These are phyloP conservation scores for Vanrija sp. DNA, from an alignment of 1,284 basidiomycete species.

Conservation along the genomic window DNA sequence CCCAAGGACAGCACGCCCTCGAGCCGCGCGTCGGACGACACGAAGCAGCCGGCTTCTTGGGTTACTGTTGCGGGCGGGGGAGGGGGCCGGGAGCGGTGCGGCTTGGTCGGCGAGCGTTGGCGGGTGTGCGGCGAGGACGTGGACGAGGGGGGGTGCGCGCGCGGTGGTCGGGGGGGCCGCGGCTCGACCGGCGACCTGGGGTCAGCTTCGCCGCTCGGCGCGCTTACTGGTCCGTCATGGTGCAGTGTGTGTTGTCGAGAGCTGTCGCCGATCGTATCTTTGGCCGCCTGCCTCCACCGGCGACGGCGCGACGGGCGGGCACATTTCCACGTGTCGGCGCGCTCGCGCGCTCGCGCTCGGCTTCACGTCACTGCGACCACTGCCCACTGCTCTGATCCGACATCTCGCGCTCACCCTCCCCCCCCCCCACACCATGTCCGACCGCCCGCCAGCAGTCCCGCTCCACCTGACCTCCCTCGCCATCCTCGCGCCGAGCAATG, in stretches of 20 bases:
- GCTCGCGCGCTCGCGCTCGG: not conserved
- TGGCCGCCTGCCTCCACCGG: too few relatives aligned
- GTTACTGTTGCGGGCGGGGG: not conserved
- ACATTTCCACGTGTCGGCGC: not conserved
- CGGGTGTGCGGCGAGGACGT: not conserved
- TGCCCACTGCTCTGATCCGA: not conserved
- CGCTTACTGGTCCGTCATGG: too few relatives aligned
- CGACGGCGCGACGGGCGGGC: too few relatives aligned
- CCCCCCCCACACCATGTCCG: conserved; percentile 16
- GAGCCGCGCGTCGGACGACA: conserved; percentile 81
- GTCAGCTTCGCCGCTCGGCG: too few relatives aligned
- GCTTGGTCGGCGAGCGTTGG: not conserved
- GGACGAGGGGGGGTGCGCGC: not conserved
- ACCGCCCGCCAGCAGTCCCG: conserved; percentile 32
- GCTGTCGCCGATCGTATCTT: too few relatives aligned
- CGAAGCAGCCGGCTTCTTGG: conserved; percentile 45
- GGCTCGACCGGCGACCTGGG: not conserved
- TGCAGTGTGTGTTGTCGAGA: too few relatives aligned
- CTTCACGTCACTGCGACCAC: not conserved
- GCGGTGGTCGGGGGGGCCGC: not conserved
- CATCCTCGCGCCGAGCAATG: conserved; percentile 43
- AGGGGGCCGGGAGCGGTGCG: not conserved
- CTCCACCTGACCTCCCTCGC: conserved; percentile 45
- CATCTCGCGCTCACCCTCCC: not conserved
- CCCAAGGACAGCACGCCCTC: conserved; percentile 89